These are phyloP conservation scores for Sapria himalayana DNA, from an alignment of 345 rosid genomes.

Conservation along the genomic window DNA sequence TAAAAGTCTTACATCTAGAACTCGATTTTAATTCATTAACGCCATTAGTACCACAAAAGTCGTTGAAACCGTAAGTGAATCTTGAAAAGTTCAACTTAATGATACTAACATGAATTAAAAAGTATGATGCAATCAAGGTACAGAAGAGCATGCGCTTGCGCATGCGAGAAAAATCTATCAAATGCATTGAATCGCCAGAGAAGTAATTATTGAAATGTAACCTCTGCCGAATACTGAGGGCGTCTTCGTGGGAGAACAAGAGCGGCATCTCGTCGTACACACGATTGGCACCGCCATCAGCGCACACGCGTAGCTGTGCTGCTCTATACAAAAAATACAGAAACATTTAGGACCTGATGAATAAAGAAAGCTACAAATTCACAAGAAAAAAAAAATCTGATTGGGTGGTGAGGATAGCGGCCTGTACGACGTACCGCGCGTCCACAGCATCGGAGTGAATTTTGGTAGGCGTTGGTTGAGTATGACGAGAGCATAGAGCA, in stretches of 20 bases:
- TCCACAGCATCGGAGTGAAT: slow-evolving; percentile 76
- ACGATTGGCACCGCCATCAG: slow-evolving; percentile 99
- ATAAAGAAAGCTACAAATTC: background rate
- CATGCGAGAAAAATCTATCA: no score
- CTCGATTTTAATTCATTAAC: no score
- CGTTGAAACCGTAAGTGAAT: no score
- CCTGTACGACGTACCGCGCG: slow-evolving; percentile 27
- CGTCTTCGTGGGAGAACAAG: slow-evolving; percentile 38
- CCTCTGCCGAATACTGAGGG: slow-evolving; percentile 39
- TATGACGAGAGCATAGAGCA: slow-evolving; percentile 37
- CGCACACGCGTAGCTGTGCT: slow-evolving; percentile 71
- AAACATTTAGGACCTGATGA: background rate
- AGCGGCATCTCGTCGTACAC: slow-evolving; percentile 71
- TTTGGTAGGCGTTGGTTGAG: slow-evolving; percentile 60
- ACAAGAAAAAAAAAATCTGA: background rate
- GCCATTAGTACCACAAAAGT: no score
- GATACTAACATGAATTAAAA: no score
- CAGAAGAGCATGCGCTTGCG: no score
- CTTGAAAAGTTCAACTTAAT: no score
- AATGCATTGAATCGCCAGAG: no score
- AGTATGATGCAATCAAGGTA: no score
- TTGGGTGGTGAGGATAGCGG: background rate
- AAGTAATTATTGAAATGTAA: no score
- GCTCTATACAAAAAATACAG: slow-evolving; percentile 21
- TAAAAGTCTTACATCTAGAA: no score